Evolutionary conservation across 345 rosid genomes (phyloP), one percentile per base, ranked within the genome.

Genomic region (Conringia planisiliqua): DNA sequence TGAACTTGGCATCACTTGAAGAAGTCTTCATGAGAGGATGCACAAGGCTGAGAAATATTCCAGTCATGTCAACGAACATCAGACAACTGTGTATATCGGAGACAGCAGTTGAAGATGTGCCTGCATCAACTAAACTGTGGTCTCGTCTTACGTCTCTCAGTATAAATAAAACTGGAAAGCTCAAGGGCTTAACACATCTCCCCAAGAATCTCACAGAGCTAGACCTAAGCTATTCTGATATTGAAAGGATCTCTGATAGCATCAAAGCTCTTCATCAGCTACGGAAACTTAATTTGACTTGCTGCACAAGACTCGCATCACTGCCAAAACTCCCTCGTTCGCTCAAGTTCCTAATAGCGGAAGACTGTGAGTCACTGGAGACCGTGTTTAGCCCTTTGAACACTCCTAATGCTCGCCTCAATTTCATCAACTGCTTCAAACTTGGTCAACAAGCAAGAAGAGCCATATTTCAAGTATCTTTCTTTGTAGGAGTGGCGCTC

Each of bases 1-100:
- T 70, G 66, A 32, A 70, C 62, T 32, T 63, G 27, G 55, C 27
- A 40, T 82, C 47, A 4, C 70, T 68, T 39, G 48, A 30, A n/a
- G 0, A 0, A n/a, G 48, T 63, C 48, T 2, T 1, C 26, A 61
- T 44, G 51, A 22, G 0, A 2, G 30, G 70, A 2, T 84, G 87
- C 75, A 18, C 7, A 14, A 51, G 26, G 10, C 5, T 81, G 70
- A 64, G 13, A 40, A 36, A 48, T 3, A 10, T 81, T 61, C 82
- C 79, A 24, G 26, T 44, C 22, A 54, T 81, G 10, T 70, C 75
- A 24, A 35, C 66, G 0, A 62, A 63, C 38, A 58, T 79, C 17
- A 3, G 2, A 1, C 0, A 9, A 0, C 20, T 79, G 10, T 3
- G 0, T 7, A 6, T 71, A 16, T 3, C 27, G 17, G 1, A 0